Evolutionary conservation across 2,329 filamentous ascomycete genomes (phyloP), one percentile per base, ranked within the genome.

Genomic region (Penicillium sp.): DNA sequence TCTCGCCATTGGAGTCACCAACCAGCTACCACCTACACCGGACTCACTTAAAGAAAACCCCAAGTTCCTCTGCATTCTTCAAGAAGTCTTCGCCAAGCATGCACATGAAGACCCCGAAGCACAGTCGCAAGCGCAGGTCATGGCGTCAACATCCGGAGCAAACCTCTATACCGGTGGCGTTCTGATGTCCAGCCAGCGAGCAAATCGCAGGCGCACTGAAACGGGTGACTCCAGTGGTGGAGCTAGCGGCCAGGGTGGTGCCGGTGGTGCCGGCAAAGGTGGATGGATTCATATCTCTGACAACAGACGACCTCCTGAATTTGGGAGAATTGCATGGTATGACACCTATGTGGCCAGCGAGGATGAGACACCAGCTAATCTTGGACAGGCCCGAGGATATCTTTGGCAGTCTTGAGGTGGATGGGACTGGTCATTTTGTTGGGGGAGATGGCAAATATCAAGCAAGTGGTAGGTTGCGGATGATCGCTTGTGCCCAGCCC

Each of bases 241-340:
- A 37, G 83, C 84, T 9, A 85, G 80, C 62, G 78, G 81, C 16
- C 85, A 87, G 65, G 85, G 84, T 18, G 85, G 85, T 52, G 79
- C 78, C 58, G 85, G 84, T 2, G 82, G 83, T 18, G 85, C 75
- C 16, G 85, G 84, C 1, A 75, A 82, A 62, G 85, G 85, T 19
- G 86, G 86, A 1, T 87, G 82, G 75, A 83, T 88, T 41, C 86
- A 88, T 68, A 78, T 88, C n/a, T 86, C 82, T 39, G 86, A 88
- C 66, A 72, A 73, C 67, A 75, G 86, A 60, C 81, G 83, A 60
- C 84, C 85, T 37, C 85, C 86, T 2, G 86, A 88, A 60, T 88
- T 80, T 72, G 86, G 86, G 1, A 71, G 86, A n/a, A 87, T 87
- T 61, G 83, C 86, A 53, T 86, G 82, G 82, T 78, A 70, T 53